These are phyloP conservation scores for Rubroboletus satanas DNA, from an alignment of 768 basidiomycete species.

Conservation along the genomic window DNA sequence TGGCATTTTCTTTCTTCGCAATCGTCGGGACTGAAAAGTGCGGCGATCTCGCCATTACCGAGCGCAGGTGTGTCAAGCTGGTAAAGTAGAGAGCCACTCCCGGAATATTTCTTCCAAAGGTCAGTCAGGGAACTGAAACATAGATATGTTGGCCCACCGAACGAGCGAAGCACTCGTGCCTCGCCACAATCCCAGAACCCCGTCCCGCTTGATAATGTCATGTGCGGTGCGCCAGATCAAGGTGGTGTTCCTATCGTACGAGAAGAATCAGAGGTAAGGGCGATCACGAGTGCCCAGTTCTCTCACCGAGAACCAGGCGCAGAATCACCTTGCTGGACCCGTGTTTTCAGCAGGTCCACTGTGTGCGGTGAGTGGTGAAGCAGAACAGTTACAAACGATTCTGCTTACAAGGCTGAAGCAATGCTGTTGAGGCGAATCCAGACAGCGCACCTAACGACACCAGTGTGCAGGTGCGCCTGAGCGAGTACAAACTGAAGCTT, in stretches of 20 bases:
- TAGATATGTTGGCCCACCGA: slow-evolving; percentile 43
- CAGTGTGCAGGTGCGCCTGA: not conserved
- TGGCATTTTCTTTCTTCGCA: slow-evolving; percentile 18
- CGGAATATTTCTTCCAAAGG: slow-evolving; percentile 69
- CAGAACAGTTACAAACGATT: not conserved
- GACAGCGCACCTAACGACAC: slow-evolving; percentile 61
- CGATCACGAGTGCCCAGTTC: not conserved
- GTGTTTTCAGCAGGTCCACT: slow-evolving; percentile 93
- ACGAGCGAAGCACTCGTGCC: slow-evolving; percentile 80
- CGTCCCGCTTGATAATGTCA: slow-evolving; percentile 59
- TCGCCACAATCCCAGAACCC: slow-evolving; percentile 77
- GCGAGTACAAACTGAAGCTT: not conserved
- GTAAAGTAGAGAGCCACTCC: slow-evolving; percentile 94
- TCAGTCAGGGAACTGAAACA: slow-evolving; percentile 1
- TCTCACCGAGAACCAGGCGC: slow-evolving; percentile 36
- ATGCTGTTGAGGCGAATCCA: slow-evolving; percentile 70
- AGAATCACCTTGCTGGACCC: slow-evolving; percentile 78
- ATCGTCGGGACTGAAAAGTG: slow-evolving; percentile 50
- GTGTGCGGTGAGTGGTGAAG: not conserved
- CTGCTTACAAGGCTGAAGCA: slow-evolving; percentile 70
- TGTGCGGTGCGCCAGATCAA: slow-evolving; percentile 49
- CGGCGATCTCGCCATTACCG: slow-evolving; percentile 65
- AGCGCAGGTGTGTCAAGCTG: slow-evolving; percentile 75
- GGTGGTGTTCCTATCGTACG: slow-evolving; percentile 30
- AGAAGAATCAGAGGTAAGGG: not conserved